Conservation (phyloP, 1,284 basidiomycete genomes). For the Chalciporus piperatoides region DNA sequence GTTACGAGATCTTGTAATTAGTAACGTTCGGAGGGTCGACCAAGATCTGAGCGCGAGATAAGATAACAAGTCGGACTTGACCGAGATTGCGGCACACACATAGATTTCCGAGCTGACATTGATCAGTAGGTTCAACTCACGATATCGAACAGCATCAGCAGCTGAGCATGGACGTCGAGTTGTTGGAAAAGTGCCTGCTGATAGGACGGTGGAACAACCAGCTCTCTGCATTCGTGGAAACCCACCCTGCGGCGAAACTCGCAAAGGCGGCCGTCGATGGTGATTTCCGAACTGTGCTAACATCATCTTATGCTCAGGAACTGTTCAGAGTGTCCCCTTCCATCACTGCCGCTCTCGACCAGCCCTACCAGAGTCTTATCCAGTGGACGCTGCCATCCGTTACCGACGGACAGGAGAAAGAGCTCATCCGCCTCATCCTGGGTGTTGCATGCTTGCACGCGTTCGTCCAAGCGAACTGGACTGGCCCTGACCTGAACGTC, state of each 20-base stretch:
- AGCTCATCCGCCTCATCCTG: conserved; percentile 59
- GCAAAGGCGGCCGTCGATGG: conserved; percentile 46
- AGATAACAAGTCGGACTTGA: conserved; percentile 10
- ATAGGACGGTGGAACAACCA: conserved; percentile 46
- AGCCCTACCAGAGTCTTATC: conserved; percentile 33
- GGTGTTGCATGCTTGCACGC: conserved; percentile 83
- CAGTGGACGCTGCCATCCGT: conserved; percentile 26
- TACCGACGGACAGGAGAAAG: conserved; percentile 30
- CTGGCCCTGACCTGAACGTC: conserved; percentile 83
- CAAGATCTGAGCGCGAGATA: conserved; percentile 10
- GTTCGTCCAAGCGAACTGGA: conserved; percentile 96
- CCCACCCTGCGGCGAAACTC: conserved; percentile 25
- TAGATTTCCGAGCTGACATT: neutral
- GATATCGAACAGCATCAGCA: neutral
- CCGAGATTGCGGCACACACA: conserved; percentile 1
- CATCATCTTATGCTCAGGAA: conserved; percentile 44
- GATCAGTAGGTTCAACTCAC: neutral
- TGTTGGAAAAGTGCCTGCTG: conserved; percentile 50
- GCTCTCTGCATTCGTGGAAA: conserved; percentile 12
- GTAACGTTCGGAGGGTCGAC: neutral
- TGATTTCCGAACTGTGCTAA: conserved; percentile 48
- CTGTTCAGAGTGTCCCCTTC: conserved; percentile 38
- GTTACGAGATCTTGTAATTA: neutral
- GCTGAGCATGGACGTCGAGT: conserved; percentile 30
- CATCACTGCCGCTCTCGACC: conserved; percentile 12